Evolutionary conservation across 2,329 filamentous ascomycete species (phyloP).

Genomic region (Hypoxylon sp.): DNA sequence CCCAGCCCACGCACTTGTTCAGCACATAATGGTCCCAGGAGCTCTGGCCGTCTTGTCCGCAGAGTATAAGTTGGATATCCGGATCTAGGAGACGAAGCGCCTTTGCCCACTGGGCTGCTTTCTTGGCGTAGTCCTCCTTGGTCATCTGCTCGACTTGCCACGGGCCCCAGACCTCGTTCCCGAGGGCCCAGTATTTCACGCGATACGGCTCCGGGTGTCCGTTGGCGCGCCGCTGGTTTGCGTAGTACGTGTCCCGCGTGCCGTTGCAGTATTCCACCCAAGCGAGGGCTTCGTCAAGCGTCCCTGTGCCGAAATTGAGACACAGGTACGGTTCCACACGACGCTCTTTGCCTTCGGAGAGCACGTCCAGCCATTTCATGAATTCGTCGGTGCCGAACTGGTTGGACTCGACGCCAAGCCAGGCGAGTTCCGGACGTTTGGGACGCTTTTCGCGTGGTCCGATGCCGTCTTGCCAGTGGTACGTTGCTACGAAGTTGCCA

Average conservation of each 20-base stretch:
- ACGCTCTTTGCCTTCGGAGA: slow-evolving; percentile 70
- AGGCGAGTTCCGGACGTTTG: slow-evolving; percentile 78
- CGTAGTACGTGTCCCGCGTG: slow-evolving; percentile 81
- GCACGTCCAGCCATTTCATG: slow-evolving; percentile 80
- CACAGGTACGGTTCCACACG: slow-evolving; percentile 83
- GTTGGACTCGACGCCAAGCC: slow-evolving; percentile 82
- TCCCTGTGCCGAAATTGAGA: slow-evolving; percentile 85
- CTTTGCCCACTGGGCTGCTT: slow-evolving; percentile 79
- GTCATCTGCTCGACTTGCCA: slow-evolving; percentile 78
- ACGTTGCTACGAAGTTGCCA: slow-evolving; percentile 87
- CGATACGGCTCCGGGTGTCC: slow-evolving; percentile 83
- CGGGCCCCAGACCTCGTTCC: slow-evolving; percentile 79
- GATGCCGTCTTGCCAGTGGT: slow-evolving; percentile 87
- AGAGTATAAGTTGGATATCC: slow-evolving; percentile 76
- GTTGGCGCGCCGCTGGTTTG: slow-evolving; percentile 81
- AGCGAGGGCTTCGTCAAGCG: slow-evolving; percentile 68
- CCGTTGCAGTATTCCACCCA: slow-evolving; percentile 93
- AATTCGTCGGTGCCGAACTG: slow-evolving; percentile 90
- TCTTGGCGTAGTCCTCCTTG: slow-evolving; percentile 76
- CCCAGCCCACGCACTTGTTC: slow-evolving; percentile 74
- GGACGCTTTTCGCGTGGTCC: slow-evolving; percentile 79
- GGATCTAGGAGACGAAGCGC: slow-evolving; percentile 80
- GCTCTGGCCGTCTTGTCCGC: slow-evolving; percentile 76
- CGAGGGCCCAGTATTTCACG: slow-evolving; percentile 87
- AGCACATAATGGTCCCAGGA: slow-evolving; percentile 81